Percentiles rank a stretch among this genome's conserved stretches.
phyloP scores from a whole-genome alignment of 176 grass and related monocot species.

The Typha latifolia region DNA sequence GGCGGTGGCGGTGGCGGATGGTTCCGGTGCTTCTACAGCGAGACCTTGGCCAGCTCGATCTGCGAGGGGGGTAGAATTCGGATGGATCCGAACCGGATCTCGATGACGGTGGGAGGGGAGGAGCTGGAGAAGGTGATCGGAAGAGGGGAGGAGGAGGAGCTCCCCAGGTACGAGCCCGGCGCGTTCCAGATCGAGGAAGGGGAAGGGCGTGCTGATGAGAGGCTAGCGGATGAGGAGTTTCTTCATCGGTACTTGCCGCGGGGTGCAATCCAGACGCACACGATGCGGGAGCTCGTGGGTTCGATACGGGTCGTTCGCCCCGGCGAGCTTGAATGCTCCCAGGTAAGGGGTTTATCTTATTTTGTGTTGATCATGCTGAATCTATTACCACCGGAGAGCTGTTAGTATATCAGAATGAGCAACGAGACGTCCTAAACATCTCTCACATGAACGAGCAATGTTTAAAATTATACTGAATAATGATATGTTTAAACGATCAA shows the following conservation, averaged over 20 bases:
- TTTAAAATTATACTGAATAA: no score
- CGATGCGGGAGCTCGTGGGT: constrained; percentile 66
- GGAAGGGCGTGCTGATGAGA: constrained; percentile 23
- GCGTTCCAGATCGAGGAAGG: constrained; percentile 60
- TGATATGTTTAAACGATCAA: no score
- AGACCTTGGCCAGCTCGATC: constrained; percentile 77
- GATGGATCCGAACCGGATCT: constrained; percentile 63
- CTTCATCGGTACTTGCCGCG: constrained; percentile 46
- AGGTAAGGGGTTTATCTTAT: constrained; percentile 30
- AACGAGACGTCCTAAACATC: no score
- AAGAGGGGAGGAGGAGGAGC: constrained; percentile 71
- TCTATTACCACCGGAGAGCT: no score
- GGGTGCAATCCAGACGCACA: constrained; percentile 52
- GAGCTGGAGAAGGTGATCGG: constrained; percentile 65
- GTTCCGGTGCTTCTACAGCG: constrained; percentile 85
- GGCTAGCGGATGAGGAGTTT: constrained; percentile 38
- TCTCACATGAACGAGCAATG: no score
- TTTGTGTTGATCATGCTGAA: background rate
- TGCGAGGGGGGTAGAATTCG: constrained; percentile 71
- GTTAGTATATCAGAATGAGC: no score
- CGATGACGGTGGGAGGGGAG: constrained; percentile 86
- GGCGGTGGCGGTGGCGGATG: constrained; percentile 27
- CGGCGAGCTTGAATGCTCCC: constrained; percentile 61
- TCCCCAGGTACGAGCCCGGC: constrained; percentile 58
- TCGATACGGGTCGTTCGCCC: constrained; percentile 52